These are phyloP conservation scores for Trametes punicea DNA, from an alignment of 768 basidiomycete species.

Conservation along the genomic window DNA sequence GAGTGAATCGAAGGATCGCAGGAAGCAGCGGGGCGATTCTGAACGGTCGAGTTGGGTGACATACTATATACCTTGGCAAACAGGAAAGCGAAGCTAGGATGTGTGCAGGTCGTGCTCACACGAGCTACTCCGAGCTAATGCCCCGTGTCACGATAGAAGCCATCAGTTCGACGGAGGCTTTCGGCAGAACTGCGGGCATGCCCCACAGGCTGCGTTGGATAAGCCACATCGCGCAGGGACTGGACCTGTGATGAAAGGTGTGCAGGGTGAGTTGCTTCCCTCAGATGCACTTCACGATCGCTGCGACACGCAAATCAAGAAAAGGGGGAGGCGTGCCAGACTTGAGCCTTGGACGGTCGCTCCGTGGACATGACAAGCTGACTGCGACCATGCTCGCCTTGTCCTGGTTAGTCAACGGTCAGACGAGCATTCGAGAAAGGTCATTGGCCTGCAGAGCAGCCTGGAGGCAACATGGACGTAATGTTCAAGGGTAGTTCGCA, in stretches of 20 bases:
- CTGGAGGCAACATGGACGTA: not conserved
- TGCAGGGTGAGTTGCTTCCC: not conserved
- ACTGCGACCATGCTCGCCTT: not conserved
- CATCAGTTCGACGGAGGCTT: slow-evolving; percentile 14
- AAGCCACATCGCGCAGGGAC: slow-evolving; percentile 11
- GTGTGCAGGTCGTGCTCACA: slow-evolving; percentile 18
- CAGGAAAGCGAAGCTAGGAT: slow-evolving; percentile 18
- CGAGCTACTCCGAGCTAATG: slow-evolving; percentile 18
- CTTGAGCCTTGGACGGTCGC: not conserved
- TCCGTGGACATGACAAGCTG: not conserved
- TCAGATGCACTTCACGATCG: not conserved
- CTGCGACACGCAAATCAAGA: not conserved
- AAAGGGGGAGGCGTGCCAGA: not conserved
- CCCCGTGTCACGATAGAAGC: slow-evolving; percentile 23
- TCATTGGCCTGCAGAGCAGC: not conserved
- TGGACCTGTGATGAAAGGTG: not conserved
- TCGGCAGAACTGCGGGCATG: slow-evolving; percentile 24
- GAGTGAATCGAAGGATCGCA: not conserved
- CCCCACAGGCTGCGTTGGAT: slow-evolving; percentile 8
- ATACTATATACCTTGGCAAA: slow-evolving; percentile 16
- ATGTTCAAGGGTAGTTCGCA: not conserved
- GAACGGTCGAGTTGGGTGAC: not conserved
- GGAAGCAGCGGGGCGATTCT: slow-evolving; percentile 4
- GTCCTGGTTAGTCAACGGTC: not conserved
- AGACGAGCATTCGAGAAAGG: slow-evolving; percentile 4